Evolutionary conservation across 805 yeast genomes (phyloP).

Genomic region (Monosporozyma servazzii): DNA sequence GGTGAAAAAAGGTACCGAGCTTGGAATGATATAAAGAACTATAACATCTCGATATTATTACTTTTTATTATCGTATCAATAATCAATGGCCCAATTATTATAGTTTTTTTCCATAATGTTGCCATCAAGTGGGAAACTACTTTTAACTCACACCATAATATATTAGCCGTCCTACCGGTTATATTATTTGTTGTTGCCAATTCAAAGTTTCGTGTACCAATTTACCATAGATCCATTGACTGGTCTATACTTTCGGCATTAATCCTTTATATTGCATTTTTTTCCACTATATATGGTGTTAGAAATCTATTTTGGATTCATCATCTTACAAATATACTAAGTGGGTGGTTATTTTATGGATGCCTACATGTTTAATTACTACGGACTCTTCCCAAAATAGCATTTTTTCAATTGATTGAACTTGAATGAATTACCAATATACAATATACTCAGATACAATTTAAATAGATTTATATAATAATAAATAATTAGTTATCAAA

Average conservation of each 20-base stretch:
- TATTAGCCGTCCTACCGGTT: slow-evolving; percentile 68
- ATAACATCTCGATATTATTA: slow-evolving; percentile 51
- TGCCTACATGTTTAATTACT: neutral
- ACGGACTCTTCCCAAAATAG: neutral
- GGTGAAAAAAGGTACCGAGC: slow-evolving; percentile 8
- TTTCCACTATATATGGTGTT: slow-evolving; percentile 63
- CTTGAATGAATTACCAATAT: neutral
- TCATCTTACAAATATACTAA: slow-evolving; percentile 57
- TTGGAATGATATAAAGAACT: slow-evolving; percentile 39
- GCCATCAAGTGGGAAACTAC: slow-evolving; percentile 74
- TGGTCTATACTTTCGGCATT: slow-evolving; percentile 31
- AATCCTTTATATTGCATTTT: slow-evolving; percentile 46
- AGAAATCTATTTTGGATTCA: slow-evolving; percentile 82
- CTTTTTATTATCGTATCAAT: slow-evolving; percentile 74
- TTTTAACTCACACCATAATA: slow-evolving; percentile 78
- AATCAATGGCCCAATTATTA: slow-evolving; percentile 63
- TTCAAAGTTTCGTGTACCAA: slow-evolving; percentile 41
- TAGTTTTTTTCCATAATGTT: slow-evolving; percentile 76
- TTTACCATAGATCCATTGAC: slow-evolving; percentile 16
- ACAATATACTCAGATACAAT: neutral
- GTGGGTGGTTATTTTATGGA: slow-evolving; percentile 32
- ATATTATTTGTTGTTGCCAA: slow-evolving; percentile 49
- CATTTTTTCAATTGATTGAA: neutral
- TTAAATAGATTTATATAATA: neutral
- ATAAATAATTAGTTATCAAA: neutral